Evolutionary conservation across 2,329 filamentous ascomycete genomes (phyloP).

Genomic region (Colletotrichum sp.): DNA sequence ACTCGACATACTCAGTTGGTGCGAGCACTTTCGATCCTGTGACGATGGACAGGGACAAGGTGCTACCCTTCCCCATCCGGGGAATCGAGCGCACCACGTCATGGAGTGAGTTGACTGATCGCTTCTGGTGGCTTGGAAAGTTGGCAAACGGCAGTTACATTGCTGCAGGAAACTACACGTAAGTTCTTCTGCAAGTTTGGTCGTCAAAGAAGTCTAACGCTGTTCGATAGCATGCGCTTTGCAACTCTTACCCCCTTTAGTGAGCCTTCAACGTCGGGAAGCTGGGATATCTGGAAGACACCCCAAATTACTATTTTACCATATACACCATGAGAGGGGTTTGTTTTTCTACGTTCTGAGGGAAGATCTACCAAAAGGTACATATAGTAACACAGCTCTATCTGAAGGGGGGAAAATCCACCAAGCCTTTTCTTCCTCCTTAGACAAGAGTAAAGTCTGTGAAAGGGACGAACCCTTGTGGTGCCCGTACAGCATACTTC

Average conservation of each 20-base stretch:
- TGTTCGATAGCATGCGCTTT: slow-evolving; percentile 22
- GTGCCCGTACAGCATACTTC: neutral
- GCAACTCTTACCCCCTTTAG: slow-evolving; percentile 31
- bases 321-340: neutral
- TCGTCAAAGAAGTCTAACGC: neutral
- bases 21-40: slow-evolving; percentile 23
- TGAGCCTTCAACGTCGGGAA: slow-evolving; percentile 10
- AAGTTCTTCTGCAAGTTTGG: neutral
- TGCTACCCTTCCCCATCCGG: slow-evolving; percentile 25
- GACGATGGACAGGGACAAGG: slow-evolving; percentile 26
- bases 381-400: neutral
- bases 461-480: neutral
- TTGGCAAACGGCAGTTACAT: slow-evolving; percentile 31
- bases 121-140: slow-evolving; percentile 32
- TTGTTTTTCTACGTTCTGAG: neutral
- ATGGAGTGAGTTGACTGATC: slow-evolving; percentile 10
- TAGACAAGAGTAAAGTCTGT: neutral
- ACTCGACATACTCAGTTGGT: slow-evolving; percentile 21
- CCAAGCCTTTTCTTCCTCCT: neutral
- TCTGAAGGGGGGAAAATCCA: neutral
- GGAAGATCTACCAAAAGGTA: neutral
- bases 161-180: slow-evolving; percentile 27
- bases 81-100: slow-evolving; percentile 23
- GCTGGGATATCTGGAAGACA: slow-evolving; percentile 31
- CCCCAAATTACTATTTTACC: slow-evolving; percentile 15